Percentiles rank a stretch among this genome's conserved stretches.
Evolutionary conservation across 306 rosid genomes (phyloP).

Genomic region (Quercus rubra): DNA sequence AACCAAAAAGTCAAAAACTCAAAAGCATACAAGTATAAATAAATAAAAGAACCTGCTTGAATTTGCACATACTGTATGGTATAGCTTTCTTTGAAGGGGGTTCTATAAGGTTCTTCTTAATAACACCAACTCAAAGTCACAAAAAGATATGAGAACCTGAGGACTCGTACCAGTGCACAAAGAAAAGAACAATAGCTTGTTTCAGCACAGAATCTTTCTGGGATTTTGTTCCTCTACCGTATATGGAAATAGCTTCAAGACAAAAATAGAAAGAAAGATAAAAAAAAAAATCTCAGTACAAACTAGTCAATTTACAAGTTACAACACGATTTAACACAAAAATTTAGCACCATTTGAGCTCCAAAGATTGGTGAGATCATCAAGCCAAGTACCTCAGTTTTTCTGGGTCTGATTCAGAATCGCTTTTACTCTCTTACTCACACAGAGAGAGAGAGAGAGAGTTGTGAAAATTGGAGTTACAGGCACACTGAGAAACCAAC

Average conservation of each 20-base stretch:
- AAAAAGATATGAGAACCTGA: neutral
- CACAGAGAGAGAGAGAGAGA: neutral
- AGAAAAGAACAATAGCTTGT: neutral
- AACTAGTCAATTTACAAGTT: neutral
- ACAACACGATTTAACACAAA: conserved; percentile 2
- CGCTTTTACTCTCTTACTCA: neutral
- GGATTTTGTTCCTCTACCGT: neutral
- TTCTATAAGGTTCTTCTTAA: too few species aligned
- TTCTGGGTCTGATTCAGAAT: conserved; percentile 15
- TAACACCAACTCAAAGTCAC: neutral
- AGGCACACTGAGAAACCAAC: conserved; percentile 2
- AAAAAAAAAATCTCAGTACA: neutral
- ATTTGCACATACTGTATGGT: neutral
- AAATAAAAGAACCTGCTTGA: neutral
- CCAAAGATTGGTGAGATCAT: neutral
- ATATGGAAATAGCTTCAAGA: conserved; percentile 14
- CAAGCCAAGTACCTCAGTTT: conserved; percentile 20
- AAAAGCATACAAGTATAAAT: neutral
- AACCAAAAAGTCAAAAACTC: neutral
- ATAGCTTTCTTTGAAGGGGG: neutral
- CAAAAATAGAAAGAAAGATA: neutral
- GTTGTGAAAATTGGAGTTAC: neutral
- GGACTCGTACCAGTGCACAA: neutral
- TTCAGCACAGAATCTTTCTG: conserved; percentile 15
- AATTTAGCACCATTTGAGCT: neutral